Conservation (phyloP, 768 basidiomycete species). For the Macrolepiota dolichaula region DNA sequence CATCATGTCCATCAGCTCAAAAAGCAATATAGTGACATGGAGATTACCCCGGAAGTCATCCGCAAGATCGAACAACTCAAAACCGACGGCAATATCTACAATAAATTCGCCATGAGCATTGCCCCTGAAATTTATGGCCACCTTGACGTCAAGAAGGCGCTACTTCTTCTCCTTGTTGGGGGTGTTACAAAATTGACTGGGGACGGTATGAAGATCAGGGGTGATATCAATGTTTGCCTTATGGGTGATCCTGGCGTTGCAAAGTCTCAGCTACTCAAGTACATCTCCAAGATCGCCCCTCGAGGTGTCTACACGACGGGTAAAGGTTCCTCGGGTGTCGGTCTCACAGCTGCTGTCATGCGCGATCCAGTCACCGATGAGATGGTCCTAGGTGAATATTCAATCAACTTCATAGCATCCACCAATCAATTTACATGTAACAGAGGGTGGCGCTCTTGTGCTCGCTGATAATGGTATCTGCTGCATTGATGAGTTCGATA, state of each 20-base stretch:
- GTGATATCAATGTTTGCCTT: slow-evolving; percentile 94
- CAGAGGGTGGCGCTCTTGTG: slow-evolving; percentile 99
- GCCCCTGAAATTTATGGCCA: slow-evolving; percentile 99
- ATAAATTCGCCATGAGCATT: slow-evolving; percentile 86
- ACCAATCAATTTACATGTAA: slow-evolving; percentile 5
- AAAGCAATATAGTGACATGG: slow-evolving; percentile 96
- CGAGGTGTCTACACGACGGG: slow-evolving; percentile 98
- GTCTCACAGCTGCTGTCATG: slow-evolving; percentile 99
- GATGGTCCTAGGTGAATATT: slow-evolving; percentile 88
- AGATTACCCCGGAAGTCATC: slow-evolving; percentile 82
- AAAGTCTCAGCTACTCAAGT: slow-evolving; percentile 95
- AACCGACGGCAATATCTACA: slow-evolving; percentile 77
- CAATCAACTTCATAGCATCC: neutral
- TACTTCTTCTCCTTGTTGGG: slow-evolving; percentile 88
- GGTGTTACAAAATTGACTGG: slow-evolving; percentile 94
- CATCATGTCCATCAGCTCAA: slow-evolving; percentile 93
- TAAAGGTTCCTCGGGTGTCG: slow-evolving; percentile 97
- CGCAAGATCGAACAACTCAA: slow-evolving; percentile 64
- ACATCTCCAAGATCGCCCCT: slow-evolving; percentile 97
- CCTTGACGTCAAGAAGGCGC: slow-evolving; percentile 93
- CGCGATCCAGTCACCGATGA: slow-evolving; percentile 98
- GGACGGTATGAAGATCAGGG: slow-evolving; percentile 98
- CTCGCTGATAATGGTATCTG: slow-evolving; percentile 99
- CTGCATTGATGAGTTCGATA: slow-evolving; percentile 99
- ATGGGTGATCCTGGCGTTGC: slow-evolving; percentile 99